Percentiles rank a stretch among this genome's conserved stretches.
These are phyloP conservation scores for Monoraphidium neglectum DNA, from an alignment of 139 green algal species.

Conservation along the genomic window DNA sequence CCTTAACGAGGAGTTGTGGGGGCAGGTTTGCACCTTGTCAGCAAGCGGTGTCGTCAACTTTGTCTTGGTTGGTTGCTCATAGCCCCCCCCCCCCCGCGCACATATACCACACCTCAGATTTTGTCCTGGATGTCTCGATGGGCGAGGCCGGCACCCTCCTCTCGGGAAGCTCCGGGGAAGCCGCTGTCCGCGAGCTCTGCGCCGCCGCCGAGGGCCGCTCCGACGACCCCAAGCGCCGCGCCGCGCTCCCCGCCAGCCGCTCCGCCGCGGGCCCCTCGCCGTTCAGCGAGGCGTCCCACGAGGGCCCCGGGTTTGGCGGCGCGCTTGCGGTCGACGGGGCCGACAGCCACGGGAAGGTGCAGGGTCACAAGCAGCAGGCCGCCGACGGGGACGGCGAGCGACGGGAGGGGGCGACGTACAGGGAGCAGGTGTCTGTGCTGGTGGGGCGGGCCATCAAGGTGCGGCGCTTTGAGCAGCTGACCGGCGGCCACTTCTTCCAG, in stretches of 20 bases:
- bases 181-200: constrained; percentile 14
- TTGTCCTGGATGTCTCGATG: constrained; percentile 74
- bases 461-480: constrained; percentile 69
- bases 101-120: constrained; percentile 39
- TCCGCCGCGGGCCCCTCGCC: no score
- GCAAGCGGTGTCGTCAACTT: no score
- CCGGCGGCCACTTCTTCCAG: constrained; percentile 41
- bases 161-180: background rate
- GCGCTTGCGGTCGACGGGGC: no score
- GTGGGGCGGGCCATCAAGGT: constrained; percentile 38
- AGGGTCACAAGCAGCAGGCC: no score
- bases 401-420: background rate
- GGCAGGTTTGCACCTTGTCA: no score
- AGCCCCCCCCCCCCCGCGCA: no score
- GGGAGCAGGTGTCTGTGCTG: constrained; percentile 37
- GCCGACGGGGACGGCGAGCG: background rate
- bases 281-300: no score
- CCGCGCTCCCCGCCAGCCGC: background rate
- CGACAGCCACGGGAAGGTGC: no score
- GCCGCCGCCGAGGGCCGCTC: background rate
- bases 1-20: no score
- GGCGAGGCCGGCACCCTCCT: constrained; percentile 17
- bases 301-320: no score
- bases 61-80: no score
- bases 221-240: background rate